Base-by-base conservation (phyloP, 306 rosid genomes). In the Fagus sylvatica region DNA sequence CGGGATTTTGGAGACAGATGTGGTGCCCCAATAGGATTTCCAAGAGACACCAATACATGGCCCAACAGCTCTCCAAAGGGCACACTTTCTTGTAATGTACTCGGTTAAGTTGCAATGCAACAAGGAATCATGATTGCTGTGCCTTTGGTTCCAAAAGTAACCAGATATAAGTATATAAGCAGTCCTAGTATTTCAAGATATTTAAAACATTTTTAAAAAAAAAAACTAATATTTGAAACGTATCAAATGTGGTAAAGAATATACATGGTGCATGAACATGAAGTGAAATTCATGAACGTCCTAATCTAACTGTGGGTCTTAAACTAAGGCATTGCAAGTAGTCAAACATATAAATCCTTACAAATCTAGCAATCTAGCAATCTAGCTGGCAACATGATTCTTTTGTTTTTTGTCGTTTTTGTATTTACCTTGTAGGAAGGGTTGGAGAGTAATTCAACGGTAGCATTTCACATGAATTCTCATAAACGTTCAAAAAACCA, bases 21-120 rank as follows among this genome's bases (percentile, higher is more conserved):
- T 6, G 1, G 37, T 79, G 81, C 19, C 81, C 82, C 72, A 60
- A 28, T 12, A 59, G 30, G 22, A 41, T 11, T 69, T 4, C 69
- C 22, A 22, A 76, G 33, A 37, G 79, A 39, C 77, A 85, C 43
- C 37, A 55, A 61, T 36, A 42, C 39, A 46, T 78, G 75, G 33
- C 88, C 62, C 70, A 42, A 70, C 43, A 74, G 13, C 46, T 7
- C 2, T 43, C 8, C 54, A 36, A 49, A 40, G 78, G 80, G 41
- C 78, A 74, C 15, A 5, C 4, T 54, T 54, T n/a, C 2, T n/a
- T 6, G 7, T n/a, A 54, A 6, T 4, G 19, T 6, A 3, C 9
- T 9, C 4, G n/a, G 55, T 51, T 51, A 10, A 4, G 59, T 53
- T 53, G 59, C 22, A 17, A 53, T 15, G 65, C 37, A 28, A 28